Base-by-base conservation (phyloP, 169 alveolate species). In the Plasmodium knowlesi region DNA sequence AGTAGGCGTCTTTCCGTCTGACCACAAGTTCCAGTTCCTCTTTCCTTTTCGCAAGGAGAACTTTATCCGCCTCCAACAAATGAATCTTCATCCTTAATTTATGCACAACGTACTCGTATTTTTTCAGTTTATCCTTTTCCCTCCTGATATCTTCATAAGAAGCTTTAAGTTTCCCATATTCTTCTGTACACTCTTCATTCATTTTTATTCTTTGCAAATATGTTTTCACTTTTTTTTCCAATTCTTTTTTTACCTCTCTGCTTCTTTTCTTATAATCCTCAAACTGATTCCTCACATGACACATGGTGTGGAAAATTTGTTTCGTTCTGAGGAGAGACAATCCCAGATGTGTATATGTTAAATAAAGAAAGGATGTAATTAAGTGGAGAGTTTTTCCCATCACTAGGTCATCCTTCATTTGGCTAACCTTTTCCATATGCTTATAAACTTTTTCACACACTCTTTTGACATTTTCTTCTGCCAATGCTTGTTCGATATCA, bases 51-150 rank as follows among this genome's bases (percentile, higher is more conserved):
- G 61, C 43, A 12, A 86, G 28, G n/a, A 57, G 30, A 12, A 71
- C 25, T 30, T 70, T 86, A 39, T 86, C 93, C 19, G 39, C 61
- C 28, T 86, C 73, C 22, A 86, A 25, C 9, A 76, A 22, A 12
- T 16, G 70, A 53, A 86, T 57, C 67, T 73, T 86, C 43, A 25
- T 86, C 67, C 80, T 86, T 43, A 86, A 43, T n/a, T 46, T 86
- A 19, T 86, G 93, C 25, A 86, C 28, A 8, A 86, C 6, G 34
- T 14, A 54, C 8, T 86, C 81, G 30, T 37, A 8, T 25, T 34
- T 86, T 50, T 86, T 86, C 16, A 86, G 34, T 67, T 76, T 86
- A 8, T 86, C 93, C 22, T 86, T 86, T 22, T 86, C 93, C 67
- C 30, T 86, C 54, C 54, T 86, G 22, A 86, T 25, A 1, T 76